These are phyloP conservation scores for Blastocystis sp. DNA, from an alignment of 352 stramenopile genomes.

Conservation along the genomic window DNA sequence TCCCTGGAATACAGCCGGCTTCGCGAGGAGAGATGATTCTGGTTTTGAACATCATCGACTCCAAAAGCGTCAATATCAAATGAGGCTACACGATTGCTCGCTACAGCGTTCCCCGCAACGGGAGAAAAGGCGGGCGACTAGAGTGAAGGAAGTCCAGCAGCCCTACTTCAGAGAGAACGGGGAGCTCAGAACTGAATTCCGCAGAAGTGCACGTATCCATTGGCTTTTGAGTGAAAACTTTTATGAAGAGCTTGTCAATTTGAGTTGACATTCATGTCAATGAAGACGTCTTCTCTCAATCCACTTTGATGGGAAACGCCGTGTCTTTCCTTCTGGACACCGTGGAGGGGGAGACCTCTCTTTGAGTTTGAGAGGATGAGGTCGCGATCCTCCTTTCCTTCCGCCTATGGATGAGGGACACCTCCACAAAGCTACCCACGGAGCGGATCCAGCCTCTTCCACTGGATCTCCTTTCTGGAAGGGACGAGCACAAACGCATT, in stretches of 20 bases:
- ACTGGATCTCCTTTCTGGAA: too few relatives aligned
- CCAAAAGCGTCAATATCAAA: neutral
- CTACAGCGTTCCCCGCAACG: neutral
- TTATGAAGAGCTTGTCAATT: too few relatives aligned
- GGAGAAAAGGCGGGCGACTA: neutral
- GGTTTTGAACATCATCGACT: neutral
- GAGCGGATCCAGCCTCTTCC: too few relatives aligned
- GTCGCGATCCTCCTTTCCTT: conserved; percentile 8
- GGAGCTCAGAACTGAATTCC: neutral
- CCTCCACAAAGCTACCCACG: too few relatives aligned
- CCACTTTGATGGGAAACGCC: too few relatives aligned
- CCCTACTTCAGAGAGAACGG: neutral
- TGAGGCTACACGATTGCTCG: neutral
- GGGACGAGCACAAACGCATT: neutral
- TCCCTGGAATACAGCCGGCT: neutral
- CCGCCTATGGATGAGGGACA: neutral
- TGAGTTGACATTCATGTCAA: too few relatives aligned
- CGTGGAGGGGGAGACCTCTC: too few relatives aligned
- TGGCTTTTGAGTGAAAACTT: too few relatives aligned
- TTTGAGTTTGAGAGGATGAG: too few relatives aligned
- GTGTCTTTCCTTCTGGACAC: too few relatives aligned
- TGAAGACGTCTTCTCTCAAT: too few relatives aligned
- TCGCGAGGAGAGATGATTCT: neutral
- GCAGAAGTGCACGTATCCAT: neutral
- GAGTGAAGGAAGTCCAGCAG: neutral